These are phyloP conservation scores for Zychaea mexicana DNA, from an alignment of 371 early-diverging fungal genomes.

Conservation along the genomic window DNA sequence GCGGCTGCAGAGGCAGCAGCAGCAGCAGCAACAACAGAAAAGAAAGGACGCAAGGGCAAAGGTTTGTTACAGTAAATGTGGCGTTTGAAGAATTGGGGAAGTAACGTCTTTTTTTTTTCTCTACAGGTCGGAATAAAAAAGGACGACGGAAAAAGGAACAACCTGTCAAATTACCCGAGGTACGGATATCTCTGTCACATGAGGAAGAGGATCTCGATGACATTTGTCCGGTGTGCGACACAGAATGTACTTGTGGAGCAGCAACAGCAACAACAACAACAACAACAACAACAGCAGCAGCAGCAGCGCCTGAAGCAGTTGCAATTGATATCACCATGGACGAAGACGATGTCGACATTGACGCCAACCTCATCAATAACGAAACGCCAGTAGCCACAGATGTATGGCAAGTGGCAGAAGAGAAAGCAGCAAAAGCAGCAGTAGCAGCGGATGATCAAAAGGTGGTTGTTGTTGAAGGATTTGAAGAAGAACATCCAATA, in stretches of 20 bases:
- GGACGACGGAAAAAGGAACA: conserved; percentile 16
- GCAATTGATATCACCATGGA: neutral
- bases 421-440: neutral
- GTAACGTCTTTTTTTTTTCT: too few relatives aligned
- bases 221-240: conserved; percentile 64
- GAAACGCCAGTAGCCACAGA: conserved; percentile 8
- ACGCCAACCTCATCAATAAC: neutral
- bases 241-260: conserved; percentile 59
- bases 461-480: conserved; percentile 17
- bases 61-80: neutral
- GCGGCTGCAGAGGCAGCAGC: neutral
- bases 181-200: neutral
- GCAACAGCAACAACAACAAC: too few relatives aligned
- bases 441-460: conserved; percentile 4
- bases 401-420: conserved; percentile 13
- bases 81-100: too few relatives aligned
- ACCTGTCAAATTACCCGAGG: conserved; percentile 12
- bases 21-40: neutral
- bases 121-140: conserved; percentile 10
- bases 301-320: neutral
- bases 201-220: conserved; percentile 55
- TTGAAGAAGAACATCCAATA: conserved; percentile 8
- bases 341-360: neutral
- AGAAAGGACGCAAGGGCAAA: conserved; percentile 4
- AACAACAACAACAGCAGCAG: too few relatives aligned